Base-by-base conservation (phyloP, 2,329 filamentous ascomycete genomes). In the Hirsutella rhossiliensis region DNA sequence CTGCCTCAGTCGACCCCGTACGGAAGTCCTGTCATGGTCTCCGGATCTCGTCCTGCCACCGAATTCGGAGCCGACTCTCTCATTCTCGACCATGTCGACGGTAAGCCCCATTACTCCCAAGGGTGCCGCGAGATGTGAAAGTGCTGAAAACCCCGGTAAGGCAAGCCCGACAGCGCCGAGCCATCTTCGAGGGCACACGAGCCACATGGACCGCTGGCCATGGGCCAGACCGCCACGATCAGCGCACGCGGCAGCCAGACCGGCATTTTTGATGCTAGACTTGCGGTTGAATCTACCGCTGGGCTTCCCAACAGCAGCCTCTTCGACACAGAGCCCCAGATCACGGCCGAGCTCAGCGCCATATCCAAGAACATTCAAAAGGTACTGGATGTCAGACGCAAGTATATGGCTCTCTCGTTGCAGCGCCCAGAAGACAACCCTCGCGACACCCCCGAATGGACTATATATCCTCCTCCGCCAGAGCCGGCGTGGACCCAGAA, bases 311-410 rank as follows among this genome's bases (percentile, higher is more conserved):
- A 76, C 54, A 81, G 76, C 54, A 82, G 80, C 9, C 78, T 83
- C 52, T 79, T 80, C 38, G 75, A 84, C 44, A 82, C 76, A 39
- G 87, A 94, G 54, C 78, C 84, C 34, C 82, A 84, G 43, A 83
- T 97, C 52, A 87, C 87, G 2, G 74, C 84, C 3, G 92, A 98
- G 64, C 68, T 98, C 50, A 80, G 78, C 54, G 75, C 79, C 18
- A 96, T 98, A 51, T 96, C 94, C 55, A 82, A 80, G 51, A 94
- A 92, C 52, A 87, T 98, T 45, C 86, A 94, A 60, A 83, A 84
- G 52, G 78, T 97, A n/a, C 65, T 96, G 39, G 87, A 96, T 54
- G 72, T 89, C 36, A 80, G 92, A 47, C 82, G 88, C 60, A 94
- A 87, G 56, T 98, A 97, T 63, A 86, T 97, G 43, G 71, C 78